These are phyloP conservation scores for Spiromastix sp. DNA, from an alignment of 2,329 filamentous ascomycete genomes.

Conservation along the genomic window DNA sequence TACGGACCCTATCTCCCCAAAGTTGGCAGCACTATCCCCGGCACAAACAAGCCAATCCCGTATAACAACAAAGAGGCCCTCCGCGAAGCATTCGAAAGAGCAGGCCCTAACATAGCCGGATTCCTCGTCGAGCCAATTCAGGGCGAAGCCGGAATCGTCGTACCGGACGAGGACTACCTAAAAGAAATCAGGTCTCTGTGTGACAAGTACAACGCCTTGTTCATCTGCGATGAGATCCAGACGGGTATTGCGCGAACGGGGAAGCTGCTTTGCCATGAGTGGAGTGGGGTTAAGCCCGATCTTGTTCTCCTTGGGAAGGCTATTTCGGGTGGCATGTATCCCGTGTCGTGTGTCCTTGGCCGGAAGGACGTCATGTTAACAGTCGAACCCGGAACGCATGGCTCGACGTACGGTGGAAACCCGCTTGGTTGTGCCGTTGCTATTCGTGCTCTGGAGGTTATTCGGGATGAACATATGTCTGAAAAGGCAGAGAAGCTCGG, in stretches of 20 bases:
- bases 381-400: slow-evolving; percentile 91
- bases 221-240: slow-evolving; percentile 98
- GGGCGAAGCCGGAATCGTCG: slow-evolving; percentile 92
- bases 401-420: slow-evolving; percentile 97
- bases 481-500: slow-evolving; percentile 73
- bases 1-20: slow-evolving; percentile 93
- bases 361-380: slow-evolving; percentile 90
- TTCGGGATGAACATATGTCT: slow-evolving; percentile 83
- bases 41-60: slow-evolving; percentile 65
- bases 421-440: slow-evolving; percentile 91
- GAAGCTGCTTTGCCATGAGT: slow-evolving; percentile 86
- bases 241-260: slow-evolving; percentile 94
- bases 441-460: slow-evolving; percentile 85
- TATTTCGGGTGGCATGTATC: slow-evolving; percentile 97
- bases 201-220: slow-evolving; percentile 86
- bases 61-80: slow-evolving; percentile 81
- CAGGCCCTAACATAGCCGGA: slow-evolving; percentile 77
- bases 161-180: slow-evolving; percentile 85
- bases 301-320: slow-evolving; percentile 93
- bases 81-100: slow-evolving; percentile 64
- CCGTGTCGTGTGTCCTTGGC: slow-evolving; percentile 86
- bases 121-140: slow-evolving; percentile 96
- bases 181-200: slow-evolving; percentile 70
- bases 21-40: slow-evolving; percentile 66
- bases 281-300: slow-evolving; percentile 91